Base-by-base conservation (phyloP, 768 basidiomycete genomes). In the Bullera alba region DNA sequence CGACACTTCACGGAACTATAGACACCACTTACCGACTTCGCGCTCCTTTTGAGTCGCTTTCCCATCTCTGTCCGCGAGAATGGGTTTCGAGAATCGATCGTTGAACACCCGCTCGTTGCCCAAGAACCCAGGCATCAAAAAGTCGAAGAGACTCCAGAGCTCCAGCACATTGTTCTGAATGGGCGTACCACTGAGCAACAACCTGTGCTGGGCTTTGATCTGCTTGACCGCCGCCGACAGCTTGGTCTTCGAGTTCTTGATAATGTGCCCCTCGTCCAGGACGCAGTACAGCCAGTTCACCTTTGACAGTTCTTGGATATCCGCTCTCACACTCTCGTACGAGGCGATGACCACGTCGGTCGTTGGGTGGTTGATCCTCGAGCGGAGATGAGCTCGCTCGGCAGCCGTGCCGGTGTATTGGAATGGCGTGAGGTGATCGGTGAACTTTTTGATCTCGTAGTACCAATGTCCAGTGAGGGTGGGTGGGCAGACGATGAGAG, bases 141-240 rank as follows among this genome's bases (percentile, higher is more conserved):
- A 99, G 74, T 99, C 95, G 72, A 99, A 99, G 37, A 99, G 75
- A 73, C 89, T 95, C 95, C 95, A 99, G 2, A 99, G 76, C 69
- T 99, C 95, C 42, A 99, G 77, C 2, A 99, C 91, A 68, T 99
- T 97, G 71, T 99, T 99, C 75, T 99, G 95, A 51, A 99, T 97
- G 0, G 95, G 95, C 5, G 95, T 99, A 30, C 95, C 95, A 0
- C 91, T 95, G 2, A 99, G 77, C 65, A 99, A 87, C 19, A 99
- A 77, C 21, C 95, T 84, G 74, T 99, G 95, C 51, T 91, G 84
- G 0, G 93, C 88, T 48, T 80, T 81, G 38, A 97, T 79, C 51
- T 78, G 80, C 73, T 99, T 99, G 63, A 97, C 87, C 1, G 95
- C 91, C 70, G 91, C 90, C 0, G 93, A 91, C 32, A 99, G 79